Conservation (phyloP, 225 moss, liverwort and hornwort genomes). For the Pleurozium schreberi region DNA sequence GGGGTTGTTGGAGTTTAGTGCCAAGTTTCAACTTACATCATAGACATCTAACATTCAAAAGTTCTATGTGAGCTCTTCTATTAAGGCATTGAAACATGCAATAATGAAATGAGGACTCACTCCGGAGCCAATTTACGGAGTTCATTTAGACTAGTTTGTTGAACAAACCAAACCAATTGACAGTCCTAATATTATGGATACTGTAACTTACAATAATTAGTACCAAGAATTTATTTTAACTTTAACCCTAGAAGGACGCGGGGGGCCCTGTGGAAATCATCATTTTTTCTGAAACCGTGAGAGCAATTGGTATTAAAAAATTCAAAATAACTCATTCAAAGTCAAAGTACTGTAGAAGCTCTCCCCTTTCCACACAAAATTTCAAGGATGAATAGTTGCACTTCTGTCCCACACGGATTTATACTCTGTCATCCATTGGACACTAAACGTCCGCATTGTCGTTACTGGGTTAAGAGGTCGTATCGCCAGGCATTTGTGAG, state of each 20-base stretch:
- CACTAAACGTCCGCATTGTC: background rate
- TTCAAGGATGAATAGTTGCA: no score
- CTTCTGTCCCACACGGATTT: no score
- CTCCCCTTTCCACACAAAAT: no score
- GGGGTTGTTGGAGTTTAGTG: background rate
- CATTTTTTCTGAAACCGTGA: no score
- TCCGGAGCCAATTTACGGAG: fast-evolving
- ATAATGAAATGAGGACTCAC: background rate
- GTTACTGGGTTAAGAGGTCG: no score
- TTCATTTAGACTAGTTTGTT: fast-evolving
- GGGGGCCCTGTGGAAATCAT: background rate
- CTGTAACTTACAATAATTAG: background rate
- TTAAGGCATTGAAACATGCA: background rate
- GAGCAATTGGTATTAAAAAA: no score
- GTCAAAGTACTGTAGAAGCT: no score
- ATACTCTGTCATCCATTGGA: no score
- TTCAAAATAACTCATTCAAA: no score
- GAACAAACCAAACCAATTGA: fast-evolving
- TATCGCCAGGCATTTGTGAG: no score
- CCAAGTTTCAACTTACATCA: fast-evolving
- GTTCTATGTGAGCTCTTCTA: background rate
- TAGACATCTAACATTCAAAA: fast-evolving
- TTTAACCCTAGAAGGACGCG: no score
- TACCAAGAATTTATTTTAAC: background rate
- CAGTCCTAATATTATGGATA: fast-evolving